Conservation (phyloP, 1,284 basidiomycete species). For the Tilletia caries region DNA sequence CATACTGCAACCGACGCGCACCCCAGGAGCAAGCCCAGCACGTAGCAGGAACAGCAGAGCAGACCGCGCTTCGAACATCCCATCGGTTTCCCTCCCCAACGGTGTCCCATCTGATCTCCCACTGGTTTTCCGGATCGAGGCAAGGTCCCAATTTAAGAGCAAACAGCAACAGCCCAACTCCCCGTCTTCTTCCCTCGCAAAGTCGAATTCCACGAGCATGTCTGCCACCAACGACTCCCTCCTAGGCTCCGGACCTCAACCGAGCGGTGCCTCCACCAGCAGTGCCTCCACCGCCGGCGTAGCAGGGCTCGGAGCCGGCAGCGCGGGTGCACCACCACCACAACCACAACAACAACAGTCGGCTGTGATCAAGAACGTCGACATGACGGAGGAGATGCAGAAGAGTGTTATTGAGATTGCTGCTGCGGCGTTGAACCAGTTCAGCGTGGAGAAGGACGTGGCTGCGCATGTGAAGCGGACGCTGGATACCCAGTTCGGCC, state of each 20-base stretch:
- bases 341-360: constrained; percentile 45
- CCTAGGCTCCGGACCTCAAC: neutral
- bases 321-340: constrained; percentile 2
- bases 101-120: too few relatives aligned
- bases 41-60: too few relatives aligned
- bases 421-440: constrained; percentile 77
- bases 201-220: too few relatives aligned
- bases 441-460: constrained; percentile 91
- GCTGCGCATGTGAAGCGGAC: constrained; percentile 97
- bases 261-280: neutral
- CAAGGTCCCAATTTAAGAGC: too few relatives aligned
- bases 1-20: too few relatives aligned
- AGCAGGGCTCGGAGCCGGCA: constrained; percentile 1
- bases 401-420: constrained; percentile 84
- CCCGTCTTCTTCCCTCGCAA: neutral
- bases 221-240: neutral
- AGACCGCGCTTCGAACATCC: too few relatives aligned
- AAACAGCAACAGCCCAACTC: neutral
- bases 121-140: too few relatives aligned
- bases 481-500: constrained; percentile 82
- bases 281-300: constrained; percentile 11
- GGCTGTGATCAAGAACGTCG: constrained; percentile 92
- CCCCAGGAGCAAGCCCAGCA: too few relatives aligned
- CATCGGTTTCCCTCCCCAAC: too few relatives aligned
- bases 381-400: constrained; percentile 96